Percentiles rank a stretch among this genome's conserved stretches.
phyloP scores from a whole-genome alignment of 345 rosid species.

The Pseudoturritis turrita region DNA sequence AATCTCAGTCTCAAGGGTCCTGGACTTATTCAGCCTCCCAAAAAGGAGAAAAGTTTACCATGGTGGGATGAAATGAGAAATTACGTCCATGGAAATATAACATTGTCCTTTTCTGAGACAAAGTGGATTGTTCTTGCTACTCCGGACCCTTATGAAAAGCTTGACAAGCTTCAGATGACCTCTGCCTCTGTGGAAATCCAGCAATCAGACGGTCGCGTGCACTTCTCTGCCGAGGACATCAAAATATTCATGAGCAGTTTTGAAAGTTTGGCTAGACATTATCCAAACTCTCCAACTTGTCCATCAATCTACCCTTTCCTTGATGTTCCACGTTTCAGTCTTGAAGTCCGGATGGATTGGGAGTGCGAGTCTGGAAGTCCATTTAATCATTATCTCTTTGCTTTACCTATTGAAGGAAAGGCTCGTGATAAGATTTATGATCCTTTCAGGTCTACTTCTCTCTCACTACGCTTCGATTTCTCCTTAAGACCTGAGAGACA shows the following conservation, averaged over 20 bases:
- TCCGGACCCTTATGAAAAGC: slow-evolving; percentile 87
- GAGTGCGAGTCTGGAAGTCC: slow-evolving; percentile 85
- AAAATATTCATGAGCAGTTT: slow-evolving; percentile 75
- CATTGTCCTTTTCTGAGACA: slow-evolving; percentile 62
- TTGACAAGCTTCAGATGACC: slow-evolving; percentile 69
- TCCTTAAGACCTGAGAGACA: slow-evolving; percentile 63
- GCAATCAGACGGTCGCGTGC: slow-evolving; percentile 84
- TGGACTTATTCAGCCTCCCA: slow-evolving; percentile 54
- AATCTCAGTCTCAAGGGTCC: slow-evolving; percentile 77
- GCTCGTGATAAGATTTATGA: slow-evolving; percentile 75
- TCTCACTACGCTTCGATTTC: slow-evolving; percentile 80
- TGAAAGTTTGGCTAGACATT: slow-evolving; percentile 63
- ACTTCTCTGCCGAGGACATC: slow-evolving; percentile 67
- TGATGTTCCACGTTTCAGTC: slow-evolving; percentile 66
- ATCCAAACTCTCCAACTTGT: slow-evolving; percentile 50
- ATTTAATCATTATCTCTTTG: slow-evolving; percentile 77
- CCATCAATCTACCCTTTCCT: slow-evolving; percentile 54
- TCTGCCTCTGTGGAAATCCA: slow-evolving; percentile 68
- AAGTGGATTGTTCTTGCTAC: slow-evolving; percentile 72
- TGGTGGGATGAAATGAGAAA: slow-evolving; percentile 99
- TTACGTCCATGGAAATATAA: slow-evolving; percentile 76
- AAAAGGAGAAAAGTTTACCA: slow-evolving; percentile 90
- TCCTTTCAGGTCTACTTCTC: slow-evolving; percentile 93
- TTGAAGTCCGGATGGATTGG: slow-evolving; percentile 93
- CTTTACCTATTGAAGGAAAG: slow-evolving; percentile 78